These are phyloP conservation scores for Eucalyptus polyanthemos DNA, from an alignment of 345 rosid species.

Conservation along the genomic window DNA sequence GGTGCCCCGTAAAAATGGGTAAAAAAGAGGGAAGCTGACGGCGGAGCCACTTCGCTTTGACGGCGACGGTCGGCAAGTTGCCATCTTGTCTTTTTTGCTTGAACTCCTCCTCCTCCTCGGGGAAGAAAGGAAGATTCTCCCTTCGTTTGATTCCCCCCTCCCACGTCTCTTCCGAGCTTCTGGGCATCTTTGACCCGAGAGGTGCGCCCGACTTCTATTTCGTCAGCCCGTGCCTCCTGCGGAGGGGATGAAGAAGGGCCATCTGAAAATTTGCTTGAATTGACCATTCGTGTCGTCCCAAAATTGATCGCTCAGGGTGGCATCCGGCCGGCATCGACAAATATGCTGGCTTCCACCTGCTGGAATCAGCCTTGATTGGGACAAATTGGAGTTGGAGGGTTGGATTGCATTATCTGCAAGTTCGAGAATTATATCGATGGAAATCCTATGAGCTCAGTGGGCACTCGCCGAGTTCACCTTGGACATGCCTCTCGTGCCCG, in stretches of 20 bases:
- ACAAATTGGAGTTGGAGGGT: not conserved
- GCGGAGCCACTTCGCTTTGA: not conserved
- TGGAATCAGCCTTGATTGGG: not conserved
- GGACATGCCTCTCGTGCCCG: slow-evolving; percentile 30
- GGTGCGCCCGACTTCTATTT: no score
- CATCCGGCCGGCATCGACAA: not conserved
- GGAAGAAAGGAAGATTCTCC: not conserved
- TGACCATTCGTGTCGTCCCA: not conserved
- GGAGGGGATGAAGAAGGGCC: not conserved
- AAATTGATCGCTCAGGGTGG: not conserved
- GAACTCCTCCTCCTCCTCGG: not conserved
- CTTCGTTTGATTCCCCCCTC: not conserved
- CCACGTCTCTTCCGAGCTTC: no score
- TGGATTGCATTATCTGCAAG: not conserved
- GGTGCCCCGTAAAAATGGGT: not conserved
- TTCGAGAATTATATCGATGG: not conserved
- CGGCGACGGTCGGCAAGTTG: not conserved
- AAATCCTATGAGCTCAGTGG: not conserved
- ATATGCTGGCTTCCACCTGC: not conserved
- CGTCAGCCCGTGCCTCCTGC: no score
- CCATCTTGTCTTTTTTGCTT: not conserved
- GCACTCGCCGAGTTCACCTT: slow-evolving; percentile 18
- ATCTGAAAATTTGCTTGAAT: not conserved
- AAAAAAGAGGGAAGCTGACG: not conserved
- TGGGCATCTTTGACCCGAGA: not conserved